phyloP scores from a whole-genome alignment of 805 yeast species.

The Middelhovenomyces tepae region DNA sequence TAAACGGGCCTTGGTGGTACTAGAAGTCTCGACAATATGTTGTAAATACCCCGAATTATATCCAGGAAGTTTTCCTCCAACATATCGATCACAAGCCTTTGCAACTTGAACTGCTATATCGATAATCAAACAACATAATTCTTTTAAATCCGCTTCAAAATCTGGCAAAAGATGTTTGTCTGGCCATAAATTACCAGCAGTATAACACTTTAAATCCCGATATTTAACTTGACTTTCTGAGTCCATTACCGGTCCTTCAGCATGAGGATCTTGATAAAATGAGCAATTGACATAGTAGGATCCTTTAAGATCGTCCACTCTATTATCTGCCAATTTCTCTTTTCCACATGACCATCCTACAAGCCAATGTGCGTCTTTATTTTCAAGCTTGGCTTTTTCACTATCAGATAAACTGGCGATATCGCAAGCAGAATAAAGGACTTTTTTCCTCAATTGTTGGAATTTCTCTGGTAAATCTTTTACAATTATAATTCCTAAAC shows the following conservation, averaged over 20 bases:
- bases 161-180: slow-evolving; percentile 17
- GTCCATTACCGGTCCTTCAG: slow-evolving; percentile 37
- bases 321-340: slow-evolving; percentile 38
- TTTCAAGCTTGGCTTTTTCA: slow-evolving; percentile 34
- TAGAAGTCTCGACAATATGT: slow-evolving; percentile 39
- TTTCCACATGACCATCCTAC: slow-evolving; percentile 57
- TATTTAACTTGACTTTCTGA: slow-evolving; percentile 27
- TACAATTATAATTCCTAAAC: slow-evolving; percentile 47
- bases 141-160: slow-evolving; percentile 22
- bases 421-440: slow-evolving; percentile 35
- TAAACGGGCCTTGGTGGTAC: slow-evolving; percentile 49
- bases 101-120: slow-evolving; percentile 43
- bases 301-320: slow-evolving; percentile 45
- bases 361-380: slow-evolving; percentile 42
- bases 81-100: slow-evolving; percentile 43
- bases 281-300: slow-evolving; percentile 53
- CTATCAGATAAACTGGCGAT: slow-evolving; percentile 34
- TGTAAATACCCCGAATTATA: slow-evolving; percentile 34
- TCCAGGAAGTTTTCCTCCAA: slow-evolving; percentile 21
- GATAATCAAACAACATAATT: slow-evolving; percentile 36
- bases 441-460: slow-evolving; percentile 32
- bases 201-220: slow-evolving; percentile 35
- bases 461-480: slow-evolving; percentile 34
- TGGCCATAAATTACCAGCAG: slow-evolving; percentile 49
- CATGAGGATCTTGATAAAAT: slow-evolving; percentile 34